A percentile compares a stretch with the other conserved stretches of the same genome.
Evolutionary conservation across 2,329 filamentous ascomycete species (phyloP).

Genomic region (Fusarium nisikadoi): DNA sequence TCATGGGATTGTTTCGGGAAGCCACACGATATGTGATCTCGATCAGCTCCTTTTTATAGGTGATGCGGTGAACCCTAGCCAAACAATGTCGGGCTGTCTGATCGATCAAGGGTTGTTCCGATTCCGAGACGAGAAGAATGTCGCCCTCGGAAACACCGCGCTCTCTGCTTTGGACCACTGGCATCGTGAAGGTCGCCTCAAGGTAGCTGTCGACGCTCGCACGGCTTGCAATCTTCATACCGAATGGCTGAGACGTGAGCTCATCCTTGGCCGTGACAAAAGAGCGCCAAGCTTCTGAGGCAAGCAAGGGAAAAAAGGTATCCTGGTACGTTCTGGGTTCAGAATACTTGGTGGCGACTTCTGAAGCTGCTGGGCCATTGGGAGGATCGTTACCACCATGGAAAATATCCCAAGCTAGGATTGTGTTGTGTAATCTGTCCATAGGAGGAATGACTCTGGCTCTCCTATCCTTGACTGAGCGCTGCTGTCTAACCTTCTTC

Average conservation of each 20-base stretch:
- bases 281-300: slow-evolving; percentile 94
- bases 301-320: slow-evolving; percentile 89
- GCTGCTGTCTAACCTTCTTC: slow-evolving; percentile 82
- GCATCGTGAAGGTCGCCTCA: slow-evolving; percentile 88
- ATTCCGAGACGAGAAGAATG: slow-evolving; percentile 85
- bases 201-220: slow-evolving; percentile 93
- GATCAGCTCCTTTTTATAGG: slow-evolving; percentile 80
- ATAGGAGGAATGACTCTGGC: slow-evolving; percentile 92
- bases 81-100: slow-evolving; percentile 80
- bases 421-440: slow-evolving; percentile 82
- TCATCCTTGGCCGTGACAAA: slow-evolving; percentile 93
- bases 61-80: slow-evolving; percentile 82
- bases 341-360: slow-evolving; percentile 81
- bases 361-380: slow-evolving; percentile 75
- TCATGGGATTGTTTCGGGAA: slow-evolving; percentile 70
- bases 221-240: slow-evolving; percentile 87
- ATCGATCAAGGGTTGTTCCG: slow-evolving; percentile 74
- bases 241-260: slow-evolving; percentile 80
- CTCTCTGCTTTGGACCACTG: slow-evolving; percentile 75
- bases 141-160: slow-evolving; percentile 83
- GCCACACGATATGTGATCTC: slow-evolving; percentile 90
- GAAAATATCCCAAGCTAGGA: slow-evolving; percentile 96
- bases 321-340: slow-evolving; percentile 83
- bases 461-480: slow-evolving; percentile 92
- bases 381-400: slow-evolving; percentile 88